Base-by-base conservation (phyloP, 2,329 filamentous ascomycete genomes). In the Ustulina deusta region DNA sequence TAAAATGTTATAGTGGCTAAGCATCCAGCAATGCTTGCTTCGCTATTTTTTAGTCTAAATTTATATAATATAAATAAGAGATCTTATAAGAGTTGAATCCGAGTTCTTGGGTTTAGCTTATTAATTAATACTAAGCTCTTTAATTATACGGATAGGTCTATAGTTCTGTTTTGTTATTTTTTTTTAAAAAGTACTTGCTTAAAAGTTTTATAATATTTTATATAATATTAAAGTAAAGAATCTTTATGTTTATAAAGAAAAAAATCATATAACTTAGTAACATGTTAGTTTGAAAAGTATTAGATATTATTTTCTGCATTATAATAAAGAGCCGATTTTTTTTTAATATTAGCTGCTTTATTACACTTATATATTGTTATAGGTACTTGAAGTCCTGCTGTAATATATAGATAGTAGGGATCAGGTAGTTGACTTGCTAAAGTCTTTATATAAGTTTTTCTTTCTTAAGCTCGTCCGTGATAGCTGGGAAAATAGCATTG, bases 321-420 rank as follows among this genome's bases (percentile, higher is more conserved):
- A n/a, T 56, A 36, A 66, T 7, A 49, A 6, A 5, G 11, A 49
- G 46, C 17, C 25, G 46, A 25, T 15, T 49, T 17, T 49, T 49
- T 17, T 10, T 5, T 17, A 49, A 49, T 10, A 61, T 44, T 1
- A 65, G 11, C 57, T 65, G 48, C 40, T n/a, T 65, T 7, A 65
- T 61, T 29, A 65, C n/a, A 6, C 40, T n/a, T 2, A 13, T 65
- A 51, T 6, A 65, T 29, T 40, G 10, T 51, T 10, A 36, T 20
- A 65, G 25, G 29, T 61, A 65, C 49, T 65, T 65, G 32, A 65
- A 65, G 38, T 61, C 27, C 38, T 65, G 13, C 22, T 61, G 27
- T n/a, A 65, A 15, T 22, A 3, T 65, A 40, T 49, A 10, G 42
- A 65, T 25, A 29, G 20, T 61, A 13, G 36, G 36, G 36, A 61